Conservation (phyloP, 2,329 filamentous ascomycete genomes). For the Paradendryphiella salina region DNA sequence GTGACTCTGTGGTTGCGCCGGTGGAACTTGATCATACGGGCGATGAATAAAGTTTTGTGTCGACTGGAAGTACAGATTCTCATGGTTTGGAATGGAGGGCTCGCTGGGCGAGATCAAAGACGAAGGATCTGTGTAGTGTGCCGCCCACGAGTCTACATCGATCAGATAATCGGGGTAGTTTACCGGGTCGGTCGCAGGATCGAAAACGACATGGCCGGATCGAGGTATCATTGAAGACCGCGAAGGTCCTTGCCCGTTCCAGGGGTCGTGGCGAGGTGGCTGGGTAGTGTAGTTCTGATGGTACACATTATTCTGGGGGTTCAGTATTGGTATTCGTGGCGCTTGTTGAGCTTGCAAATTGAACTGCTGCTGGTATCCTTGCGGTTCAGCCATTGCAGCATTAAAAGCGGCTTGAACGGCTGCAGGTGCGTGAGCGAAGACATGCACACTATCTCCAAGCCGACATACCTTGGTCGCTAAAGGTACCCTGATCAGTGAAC, state of each 20-base stretch:
- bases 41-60: slow-evolving; percentile 20
- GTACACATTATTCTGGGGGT: slow-evolving; percentile 24
- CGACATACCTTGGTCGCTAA: slow-evolving; percentile 31
- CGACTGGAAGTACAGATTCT: slow-evolving; percentile 25
- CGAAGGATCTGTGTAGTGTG: slow-evolving; percentile 33
- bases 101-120: slow-evolving; percentile 38
- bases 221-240: slow-evolving; percentile 34
- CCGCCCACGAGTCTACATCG: slow-evolving; percentile 32
- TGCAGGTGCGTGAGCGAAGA: slow-evolving; percentile 22
- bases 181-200: slow-evolving; percentile 34
- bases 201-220: slow-evolving; percentile 37
- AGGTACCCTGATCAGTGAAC: slow-evolving; percentile 26
- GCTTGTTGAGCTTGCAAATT: slow-evolving; percentile 20
- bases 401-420: slow-evolving; percentile 33
- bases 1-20: slow-evolving; percentile 16
- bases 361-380: slow-evolving; percentile 30
- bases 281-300: slow-evolving; percentile 33
- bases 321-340: slow-evolving; percentile 21
- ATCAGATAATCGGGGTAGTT: slow-evolving; percentile 26
- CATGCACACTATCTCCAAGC: background rate
- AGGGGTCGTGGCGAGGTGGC: slow-evolving; percentile 35
- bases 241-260: slow-evolving; percentile 37
- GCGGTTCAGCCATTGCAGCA: slow-evolving; percentile 26
- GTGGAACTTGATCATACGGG: slow-evolving; percentile 19
- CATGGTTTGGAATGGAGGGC: slow-evolving; percentile 28